phyloP scores from a whole-genome alignment of 768 basidiomycete species.

The Pulveroboletus sp. region DNA sequence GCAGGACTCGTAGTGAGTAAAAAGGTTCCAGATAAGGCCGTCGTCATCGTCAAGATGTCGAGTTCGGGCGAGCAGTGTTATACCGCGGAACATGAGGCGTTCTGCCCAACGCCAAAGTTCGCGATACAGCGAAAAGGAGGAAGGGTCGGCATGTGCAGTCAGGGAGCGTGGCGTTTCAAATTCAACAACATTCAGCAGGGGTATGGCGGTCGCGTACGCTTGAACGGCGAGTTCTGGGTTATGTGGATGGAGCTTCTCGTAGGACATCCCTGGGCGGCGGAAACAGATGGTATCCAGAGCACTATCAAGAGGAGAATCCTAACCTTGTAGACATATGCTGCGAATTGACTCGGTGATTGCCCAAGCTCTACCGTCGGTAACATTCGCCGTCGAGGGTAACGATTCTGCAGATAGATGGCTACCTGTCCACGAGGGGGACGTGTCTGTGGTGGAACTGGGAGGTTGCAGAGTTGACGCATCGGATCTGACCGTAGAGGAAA shows the following conservation, averaged over 20 bases:
- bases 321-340: slow-evolving; percentile 78
- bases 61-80: slow-evolving; percentile 57
- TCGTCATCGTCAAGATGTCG: slow-evolving; percentile 34
- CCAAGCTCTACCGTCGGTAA: slow-evolving; percentile 72
- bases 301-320: slow-evolving; percentile 11
- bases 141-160: slow-evolving; percentile 25
- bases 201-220: slow-evolving; percentile 52
- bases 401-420: slow-evolving; percentile 46
- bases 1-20: slow-evolving; percentile 58
- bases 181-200: slow-evolving; percentile 50
- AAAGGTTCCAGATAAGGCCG: slow-evolving; percentile 58
- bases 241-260: slow-evolving; percentile 56
- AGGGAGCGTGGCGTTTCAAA: slow-evolving; percentile 42
- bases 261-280: slow-evolving; percentile 61
- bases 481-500: slow-evolving; percentile 40
- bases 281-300: not conserved
- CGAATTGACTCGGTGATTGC: slow-evolving; percentile 70
- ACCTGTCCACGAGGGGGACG: slow-evolving; percentile 50
- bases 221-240: slow-evolving; percentile 51
- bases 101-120: slow-evolving; percentile 90
- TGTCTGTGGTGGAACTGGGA: slow-evolving; percentile 31
- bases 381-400: slow-evolving; percentile 45
- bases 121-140: slow-evolving; percentile 64
- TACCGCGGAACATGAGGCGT: slow-evolving; percentile 75
- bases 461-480: slow-evolving; percentile 38